A percentile compares a stretch with the other conserved stretches of the same genome.
Conservation (phyloP, 345 rosid genomes). For the Sonneratia caseolaris region DNA sequence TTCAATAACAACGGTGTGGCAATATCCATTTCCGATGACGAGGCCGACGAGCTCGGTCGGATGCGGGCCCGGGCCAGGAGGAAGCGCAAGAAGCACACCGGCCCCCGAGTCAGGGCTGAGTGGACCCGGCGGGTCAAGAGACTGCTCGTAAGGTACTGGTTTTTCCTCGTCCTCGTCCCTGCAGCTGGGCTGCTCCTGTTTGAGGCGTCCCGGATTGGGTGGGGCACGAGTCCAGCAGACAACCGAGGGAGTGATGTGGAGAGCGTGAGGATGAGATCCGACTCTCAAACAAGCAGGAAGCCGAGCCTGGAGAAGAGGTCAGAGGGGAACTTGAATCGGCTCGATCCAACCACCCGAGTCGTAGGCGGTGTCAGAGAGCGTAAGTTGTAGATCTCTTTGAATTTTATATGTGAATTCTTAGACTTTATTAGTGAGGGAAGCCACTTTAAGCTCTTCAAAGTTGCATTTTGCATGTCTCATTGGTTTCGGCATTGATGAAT, state of each 20-base stretch:
- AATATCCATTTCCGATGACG: constrained; percentile 71
- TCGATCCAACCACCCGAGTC: constrained; percentile 41
- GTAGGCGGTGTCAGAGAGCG: constrained; percentile 41
- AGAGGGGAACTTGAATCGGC: constrained; percentile 37
- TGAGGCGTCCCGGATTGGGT: constrained; percentile 56
- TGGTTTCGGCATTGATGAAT: no score
- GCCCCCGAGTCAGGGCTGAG: constrained; percentile 31
- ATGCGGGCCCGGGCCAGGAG: constrained; percentile 54
- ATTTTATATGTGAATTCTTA: not conserved
- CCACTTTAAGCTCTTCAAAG: not conserved
- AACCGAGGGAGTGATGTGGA: not conserved
- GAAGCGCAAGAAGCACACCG: constrained; percentile 52
- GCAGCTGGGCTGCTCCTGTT: constrained; percentile 47
- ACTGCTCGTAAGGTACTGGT: constrained; percentile 56
- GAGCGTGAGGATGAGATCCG: not conserved
- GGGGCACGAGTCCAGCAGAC: constrained; percentile 16
- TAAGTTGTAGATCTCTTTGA: constrained; percentile 15
- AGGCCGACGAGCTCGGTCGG: constrained; percentile 48
- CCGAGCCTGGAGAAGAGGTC: constrained; percentile 18
- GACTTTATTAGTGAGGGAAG: not conserved
- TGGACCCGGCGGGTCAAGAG: constrained; percentile 35
- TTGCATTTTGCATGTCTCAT: not conserved
- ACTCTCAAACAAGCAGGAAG: constrained; percentile 5
- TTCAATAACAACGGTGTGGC: constrained; percentile 38
- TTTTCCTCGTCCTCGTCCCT: constrained; percentile 35